phyloP scores from a whole-genome alignment of 805 yeast species.

The Priceomyces medius region DNA sequence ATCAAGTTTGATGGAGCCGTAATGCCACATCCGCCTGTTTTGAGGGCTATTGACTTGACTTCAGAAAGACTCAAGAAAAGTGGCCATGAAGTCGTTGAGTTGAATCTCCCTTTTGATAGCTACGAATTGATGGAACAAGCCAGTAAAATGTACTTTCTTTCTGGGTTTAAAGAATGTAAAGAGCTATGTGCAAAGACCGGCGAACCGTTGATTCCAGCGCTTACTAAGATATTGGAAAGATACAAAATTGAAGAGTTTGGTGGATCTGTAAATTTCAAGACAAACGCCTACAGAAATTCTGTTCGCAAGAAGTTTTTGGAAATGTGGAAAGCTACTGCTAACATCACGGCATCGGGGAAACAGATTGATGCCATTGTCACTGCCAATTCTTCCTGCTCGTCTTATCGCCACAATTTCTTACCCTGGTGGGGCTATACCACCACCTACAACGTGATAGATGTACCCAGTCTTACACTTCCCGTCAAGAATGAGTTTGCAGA shows the following conservation, averaged over 20 bases:
- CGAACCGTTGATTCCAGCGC: conserved; percentile 42
- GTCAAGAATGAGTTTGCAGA: neutral
- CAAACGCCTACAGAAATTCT: conserved; percentile 32
- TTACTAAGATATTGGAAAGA: conserved; percentile 27
- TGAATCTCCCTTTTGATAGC: conserved; percentile 17
- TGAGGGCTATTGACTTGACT: conserved; percentile 10
- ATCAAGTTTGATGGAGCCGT: conserved; percentile 14
- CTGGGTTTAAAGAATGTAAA: conserved; percentile 2
- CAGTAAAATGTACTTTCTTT: conserved; percentile 2
- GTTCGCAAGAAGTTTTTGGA: conserved; percentile 35
- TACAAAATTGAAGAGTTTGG: conserved; percentile 38
- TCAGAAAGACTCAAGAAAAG: conserved; percentile 1
- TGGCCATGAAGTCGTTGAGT: conserved; percentile 4
- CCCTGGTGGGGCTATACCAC: conserved; percentile 5
- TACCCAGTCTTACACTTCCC: conserved; percentile 2
- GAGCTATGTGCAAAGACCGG: conserved; percentile 18
- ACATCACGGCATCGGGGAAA: conserved; percentile 31
- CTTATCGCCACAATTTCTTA: conserved; percentile 1
- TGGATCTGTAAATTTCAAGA: conserved; percentile 42
- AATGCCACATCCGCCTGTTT: conserved; percentile 17
- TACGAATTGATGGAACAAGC: conserved; percentile 3
- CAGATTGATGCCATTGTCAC: conserved; percentile 49
- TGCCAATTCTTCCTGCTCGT: conserved; percentile 28
- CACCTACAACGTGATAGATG: conserved; percentile 2
- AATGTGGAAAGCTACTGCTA: conserved; percentile 27